Evolutionary conservation across 2,329 filamentous ascomycete genomes (phyloP).

Genomic region (Aureobasidium musti): DNA sequence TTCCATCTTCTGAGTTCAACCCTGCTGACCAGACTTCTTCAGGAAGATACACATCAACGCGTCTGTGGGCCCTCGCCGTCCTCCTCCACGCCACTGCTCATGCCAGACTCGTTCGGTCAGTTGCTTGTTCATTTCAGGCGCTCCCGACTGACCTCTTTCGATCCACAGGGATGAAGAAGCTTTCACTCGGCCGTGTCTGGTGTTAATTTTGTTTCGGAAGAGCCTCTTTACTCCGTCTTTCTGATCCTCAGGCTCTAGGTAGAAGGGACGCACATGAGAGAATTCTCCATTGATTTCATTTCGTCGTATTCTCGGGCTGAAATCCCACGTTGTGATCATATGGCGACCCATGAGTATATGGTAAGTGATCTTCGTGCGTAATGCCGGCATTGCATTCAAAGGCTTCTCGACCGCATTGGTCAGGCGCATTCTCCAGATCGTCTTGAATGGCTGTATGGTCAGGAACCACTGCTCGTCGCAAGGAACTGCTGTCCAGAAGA

Average conservation of each 20-base stretch:
- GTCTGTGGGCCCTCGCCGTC: background rate
- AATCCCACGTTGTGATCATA: background rate
- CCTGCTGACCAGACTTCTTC: too few relatives aligned
- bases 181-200: too few relatives aligned
- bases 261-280: too few relatives aligned
- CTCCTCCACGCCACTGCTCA: background rate
- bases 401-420: background rate
- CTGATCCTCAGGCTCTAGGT: background rate
- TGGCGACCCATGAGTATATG: background rate
- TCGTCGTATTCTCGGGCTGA: background rate
- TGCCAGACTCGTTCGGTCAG: background rate
- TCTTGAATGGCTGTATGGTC: background rate
- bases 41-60: background rate
- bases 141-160: background rate
- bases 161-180: background rate
- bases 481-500: background rate
- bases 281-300: background rate
- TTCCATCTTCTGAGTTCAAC: background rate
- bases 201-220: background rate
- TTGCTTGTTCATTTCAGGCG: background rate
- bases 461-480: background rate
- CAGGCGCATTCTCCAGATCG: background rate
- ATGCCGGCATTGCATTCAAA: background rate
- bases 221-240: background rate
- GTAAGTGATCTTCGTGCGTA: background rate